Evolutionary conservation across 1,139 yeast genomes (phyloP), one percentile per base, ranked within the genome.

Genomic region (Groenewaldozyma auringiensis): DNA sequence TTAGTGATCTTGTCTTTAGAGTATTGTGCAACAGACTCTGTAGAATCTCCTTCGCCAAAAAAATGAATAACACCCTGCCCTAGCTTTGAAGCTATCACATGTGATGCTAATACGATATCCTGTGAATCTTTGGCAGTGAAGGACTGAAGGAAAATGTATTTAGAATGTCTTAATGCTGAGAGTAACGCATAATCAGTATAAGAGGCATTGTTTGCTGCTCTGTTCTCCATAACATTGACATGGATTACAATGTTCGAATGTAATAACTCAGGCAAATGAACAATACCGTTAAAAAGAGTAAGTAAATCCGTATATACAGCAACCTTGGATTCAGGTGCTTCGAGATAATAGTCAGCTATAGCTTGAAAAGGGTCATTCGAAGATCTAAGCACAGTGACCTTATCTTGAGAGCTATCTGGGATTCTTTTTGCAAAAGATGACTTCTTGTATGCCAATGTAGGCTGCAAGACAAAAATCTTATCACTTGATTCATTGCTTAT

Each of bases 11-110:
- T 48, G 20, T 41, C 46, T 21, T 47, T 32, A 9, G 44, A 42
- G 11, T 50, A 29, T 21, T 37, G 42, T 20, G 32, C 43, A n/a
- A 39, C 41, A 13, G 43, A 4, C 16, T 20, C 40, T 6, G 29
- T 8, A 4, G 36, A 21, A 3, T 25, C 29, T 11, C 16, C 42
- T 8, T 53, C 47, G 22, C 60, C 46, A 50, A 68, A 70, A 61
- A 87, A 83, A 64, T 87, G 95, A 52, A 87, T 71, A 2, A 84
- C 86, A 1, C 89, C 76, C 45, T 68, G 70, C 3, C 66, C 55
- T 35, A 72, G 63, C 46, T 67, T 67, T 20, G 69, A 62, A 4
- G 92, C 76, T 44, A 80, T 65, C 41, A 79, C 68, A 56, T 79
- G 75, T 1, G 92, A 76, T 22, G 80, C 75, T 35, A 74, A 63